These are phyloP conservation scores for Plantago major DNA, from an alignment of 257 asterid species.

Conservation along the genomic window DNA sequence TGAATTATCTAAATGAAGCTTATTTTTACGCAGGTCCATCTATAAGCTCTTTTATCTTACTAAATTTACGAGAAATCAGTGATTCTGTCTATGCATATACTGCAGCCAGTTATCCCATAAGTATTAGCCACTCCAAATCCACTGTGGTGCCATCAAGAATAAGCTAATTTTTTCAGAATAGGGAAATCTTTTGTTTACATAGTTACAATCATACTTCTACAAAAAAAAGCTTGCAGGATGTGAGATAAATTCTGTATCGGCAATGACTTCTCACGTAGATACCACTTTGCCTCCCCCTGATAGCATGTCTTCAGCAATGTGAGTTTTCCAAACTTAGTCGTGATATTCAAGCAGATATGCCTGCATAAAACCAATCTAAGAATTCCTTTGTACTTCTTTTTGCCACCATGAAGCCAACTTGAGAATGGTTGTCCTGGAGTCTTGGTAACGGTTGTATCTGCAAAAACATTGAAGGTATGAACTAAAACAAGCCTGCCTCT, in stretches of 20 bases:
- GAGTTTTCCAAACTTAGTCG: slow-evolving; percentile 23
- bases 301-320: slow-evolving; percentile 60
- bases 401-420: slow-evolving; percentile 38
- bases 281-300: slow-evolving; percentile 66
- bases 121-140: no score
- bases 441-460: slow-evolving; percentile 49
- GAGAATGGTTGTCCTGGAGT: slow-evolving; percentile 71
- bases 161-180: no score
- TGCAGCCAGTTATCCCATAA: no score
- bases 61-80: no score
- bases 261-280: slow-evolving; percentile 60
- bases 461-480: slow-evolving; percentile 51
- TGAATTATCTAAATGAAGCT: no score
- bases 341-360: neutral
- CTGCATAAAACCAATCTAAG: neutral
- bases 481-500: neutral
- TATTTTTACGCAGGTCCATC: no score
- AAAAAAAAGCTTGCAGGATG: slow-evolving; percentile 51
- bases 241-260: slow-evolving; percentile 54
- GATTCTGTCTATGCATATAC: no score
- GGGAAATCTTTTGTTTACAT: no score
- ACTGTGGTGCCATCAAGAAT: no score
- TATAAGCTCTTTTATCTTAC: no score
- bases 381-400: slow-evolving; percentile 1
- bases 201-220: neutral